Evolutionary conservation across 2,329 filamentous ascomycete genomes (phyloP), one percentile per base, ranked within the genome.

Genomic region (Penicillium sp.): DNA sequence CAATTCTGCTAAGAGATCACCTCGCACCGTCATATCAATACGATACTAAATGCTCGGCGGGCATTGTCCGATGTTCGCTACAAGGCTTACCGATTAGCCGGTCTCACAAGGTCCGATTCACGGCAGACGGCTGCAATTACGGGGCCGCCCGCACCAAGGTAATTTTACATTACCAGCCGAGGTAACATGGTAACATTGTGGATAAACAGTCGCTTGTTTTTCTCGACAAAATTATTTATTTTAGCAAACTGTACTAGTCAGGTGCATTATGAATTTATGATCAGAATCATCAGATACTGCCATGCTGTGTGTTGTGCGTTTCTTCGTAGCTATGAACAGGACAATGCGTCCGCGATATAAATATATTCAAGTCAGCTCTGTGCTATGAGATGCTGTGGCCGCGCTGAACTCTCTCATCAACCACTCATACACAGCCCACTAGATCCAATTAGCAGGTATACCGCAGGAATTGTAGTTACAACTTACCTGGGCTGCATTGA

Each of bases 391-490:
- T 47, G 43, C 33, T 28, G 45, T 47, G 8, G 43, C 47, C 23
- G 43, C 33, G 45, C 66, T 67, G 30, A 77, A 63, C 54, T 63
- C 64, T 57, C 67, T 73, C 88, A 96, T 93, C 66, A 90, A 83
- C 85, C 88, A 91, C 74, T 97, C 92, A 69, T 97, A 97, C 5
- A 90, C 84, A 23, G 88, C 88, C 92, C 92, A 97, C 76, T 91
- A 81, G 49, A 58, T 49, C 30, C 26, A 11, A 54, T 59, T 33
- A 59, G 57, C 14, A 14, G 26, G 46, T n/a, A 11, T 38, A 24
- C 16, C 30, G 12, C 7, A 30, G 5, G 11, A 21, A 2, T 28
- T 28, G 28, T 54, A 21, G 26, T 47, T 30, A 47, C 42, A 52
- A 66, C 74, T 60, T 71, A 80, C 78, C 70, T 87, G 84, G n/a